Evolutionary conservation across 1,284 basidiomycete genomes (phyloP).

Genomic region (Trichosporon sp.): DNA sequence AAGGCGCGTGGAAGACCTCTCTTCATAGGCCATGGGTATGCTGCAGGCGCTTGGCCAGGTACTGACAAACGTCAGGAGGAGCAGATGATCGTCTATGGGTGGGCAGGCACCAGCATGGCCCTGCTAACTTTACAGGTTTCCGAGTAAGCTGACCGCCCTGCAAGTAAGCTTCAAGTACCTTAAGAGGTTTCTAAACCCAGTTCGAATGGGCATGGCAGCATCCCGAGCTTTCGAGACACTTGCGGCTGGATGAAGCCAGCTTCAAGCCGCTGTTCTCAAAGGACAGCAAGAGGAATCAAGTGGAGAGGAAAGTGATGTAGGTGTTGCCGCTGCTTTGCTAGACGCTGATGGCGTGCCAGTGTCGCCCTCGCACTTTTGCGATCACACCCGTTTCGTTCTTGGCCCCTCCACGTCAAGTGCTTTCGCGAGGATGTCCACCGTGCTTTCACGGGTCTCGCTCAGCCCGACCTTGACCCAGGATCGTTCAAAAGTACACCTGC

Average conservation of each 20-base stretch:
- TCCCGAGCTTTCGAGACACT: constrained; percentile 59
- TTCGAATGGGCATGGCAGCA: constrained; percentile 96
- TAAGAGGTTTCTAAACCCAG: constrained; percentile 52
- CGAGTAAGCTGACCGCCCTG: constrained; percentile 77
- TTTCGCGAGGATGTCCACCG: constrained; percentile 61
- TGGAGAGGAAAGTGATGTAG: constrained; percentile 49
- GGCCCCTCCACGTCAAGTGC: constrained; percentile 61
- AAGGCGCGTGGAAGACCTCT: constrained; percentile 75
- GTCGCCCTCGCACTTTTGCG: constrained; percentile 51
- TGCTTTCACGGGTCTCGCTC: background rate
- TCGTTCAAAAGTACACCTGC: background rate
- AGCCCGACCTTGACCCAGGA: background rate
- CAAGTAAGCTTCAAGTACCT: constrained; percentile 40
- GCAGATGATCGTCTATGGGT: constrained; percentile 80
- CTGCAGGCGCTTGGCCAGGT: background rate
- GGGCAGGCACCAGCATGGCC: constrained; percentile 7
- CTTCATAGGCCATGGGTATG: constrained; percentile 73
- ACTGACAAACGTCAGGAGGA: constrained; percentile 58
- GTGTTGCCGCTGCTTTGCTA: constrained; percentile 21
- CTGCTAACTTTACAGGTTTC: constrained; percentile 63
- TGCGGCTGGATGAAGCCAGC: constrained; percentile 36
- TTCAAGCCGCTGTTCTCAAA: constrained; percentile 43
- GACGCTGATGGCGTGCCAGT: constrained; percentile 27
- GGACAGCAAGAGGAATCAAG: constrained; percentile 45
- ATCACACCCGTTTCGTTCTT: constrained; percentile 32